Evolutionary conservation across 2,329 filamentous ascomycete species (phyloP).

Genomic region (Boeremia exigua): DNA sequence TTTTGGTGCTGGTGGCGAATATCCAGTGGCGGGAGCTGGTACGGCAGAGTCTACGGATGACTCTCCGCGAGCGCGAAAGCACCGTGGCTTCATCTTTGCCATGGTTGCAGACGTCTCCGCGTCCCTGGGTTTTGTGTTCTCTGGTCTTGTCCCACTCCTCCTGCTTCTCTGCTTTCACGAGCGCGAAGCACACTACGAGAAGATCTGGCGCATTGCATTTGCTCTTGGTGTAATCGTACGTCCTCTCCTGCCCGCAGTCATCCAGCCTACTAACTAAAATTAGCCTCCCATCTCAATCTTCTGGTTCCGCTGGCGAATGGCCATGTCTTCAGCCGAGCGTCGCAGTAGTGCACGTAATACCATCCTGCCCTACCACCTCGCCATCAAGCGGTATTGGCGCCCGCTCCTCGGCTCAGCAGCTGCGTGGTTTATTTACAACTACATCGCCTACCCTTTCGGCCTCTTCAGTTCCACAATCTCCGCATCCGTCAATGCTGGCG

Average conservation of each 20-base stretch:
- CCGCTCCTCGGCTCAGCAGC: constrained; percentile 57
- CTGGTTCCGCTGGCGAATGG: constrained; percentile 61
- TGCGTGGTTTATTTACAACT: constrained; percentile 63
- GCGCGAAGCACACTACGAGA: constrained; percentile 48
- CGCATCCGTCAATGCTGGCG: constrained; percentile 25
- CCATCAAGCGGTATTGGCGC: constrained; percentile 57
- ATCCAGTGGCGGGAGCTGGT: constrained; percentile 58
- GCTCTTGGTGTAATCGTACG: constrained; percentile 55
- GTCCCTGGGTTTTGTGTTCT: constrained; percentile 60
- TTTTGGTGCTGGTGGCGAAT: constrained; percentile 54
- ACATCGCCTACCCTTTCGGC: constrained; percentile 61
- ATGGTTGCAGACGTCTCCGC: constrained; percentile 60
- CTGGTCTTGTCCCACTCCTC: constrained; percentile 58
- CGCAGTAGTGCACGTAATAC: constrained; percentile 51
- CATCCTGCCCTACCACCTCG: constrained; percentile 56
- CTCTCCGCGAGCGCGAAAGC: constrained; percentile 51
- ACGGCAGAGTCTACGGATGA: constrained; percentile 63
- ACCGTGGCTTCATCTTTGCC: constrained; percentile 63
- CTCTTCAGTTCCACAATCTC: constrained; percentile 62
- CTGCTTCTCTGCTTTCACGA: constrained; percentile 58
- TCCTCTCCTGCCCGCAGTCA: too few species aligned
- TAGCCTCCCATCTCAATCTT: constrained; percentile 58
- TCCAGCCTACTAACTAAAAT: not conserved
- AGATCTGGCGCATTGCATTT: constrained; percentile 60
- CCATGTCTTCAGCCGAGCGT: constrained; percentile 57